Evolutionary conservation across 1,284 basidiomycete genomes (phyloP).

Genomic region (Caloboletus firmus): DNA sequence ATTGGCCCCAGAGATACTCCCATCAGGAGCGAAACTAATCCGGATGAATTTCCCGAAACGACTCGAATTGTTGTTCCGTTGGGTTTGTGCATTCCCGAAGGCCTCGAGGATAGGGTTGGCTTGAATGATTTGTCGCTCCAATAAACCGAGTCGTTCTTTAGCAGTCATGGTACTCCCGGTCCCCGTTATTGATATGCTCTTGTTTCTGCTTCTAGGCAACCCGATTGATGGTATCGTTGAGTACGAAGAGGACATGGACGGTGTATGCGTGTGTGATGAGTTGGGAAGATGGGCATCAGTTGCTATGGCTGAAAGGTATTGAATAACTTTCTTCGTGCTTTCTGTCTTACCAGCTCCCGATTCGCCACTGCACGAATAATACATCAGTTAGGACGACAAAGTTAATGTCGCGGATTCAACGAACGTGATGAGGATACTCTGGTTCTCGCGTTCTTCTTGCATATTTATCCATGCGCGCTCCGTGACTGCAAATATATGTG

Average conservation of each 20-base stretch:
- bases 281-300: conserved; percentile 70
- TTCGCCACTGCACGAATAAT: conserved; percentile 69
- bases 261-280: conserved; percentile 60
- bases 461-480: conserved; percentile 99
- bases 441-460: conserved; percentile 95
- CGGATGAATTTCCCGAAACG: conserved; percentile 98
- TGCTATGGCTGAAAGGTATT: conserved; percentile 97
- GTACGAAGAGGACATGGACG: conserved; percentile 47
- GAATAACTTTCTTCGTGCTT: conserved; percentile 99
- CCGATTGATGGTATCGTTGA: conserved; percentile 56
- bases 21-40: conserved; percentile 92
- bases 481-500: conserved; percentile 97
- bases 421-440: conserved; percentile 97
- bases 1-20: conserved; percentile 96
- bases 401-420: conserved; percentile 33
- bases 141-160: conserved; percentile 76
- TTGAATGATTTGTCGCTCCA: conserved; percentile 96
- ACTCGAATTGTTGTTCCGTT: conserved; percentile 98
- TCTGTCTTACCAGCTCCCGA: conserved; percentile 99
- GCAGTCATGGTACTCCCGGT: conserved; percentile 50
- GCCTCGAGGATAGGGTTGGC: conserved; percentile 98
- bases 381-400: neutral
- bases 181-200: conserved; percentile 46
- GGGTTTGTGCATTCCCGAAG: conserved; percentile 98
- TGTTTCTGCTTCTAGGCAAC: conserved; percentile 54